Base-by-base conservation (phyloP, 306 rosid species). In the Inga oerstediana region DNA sequence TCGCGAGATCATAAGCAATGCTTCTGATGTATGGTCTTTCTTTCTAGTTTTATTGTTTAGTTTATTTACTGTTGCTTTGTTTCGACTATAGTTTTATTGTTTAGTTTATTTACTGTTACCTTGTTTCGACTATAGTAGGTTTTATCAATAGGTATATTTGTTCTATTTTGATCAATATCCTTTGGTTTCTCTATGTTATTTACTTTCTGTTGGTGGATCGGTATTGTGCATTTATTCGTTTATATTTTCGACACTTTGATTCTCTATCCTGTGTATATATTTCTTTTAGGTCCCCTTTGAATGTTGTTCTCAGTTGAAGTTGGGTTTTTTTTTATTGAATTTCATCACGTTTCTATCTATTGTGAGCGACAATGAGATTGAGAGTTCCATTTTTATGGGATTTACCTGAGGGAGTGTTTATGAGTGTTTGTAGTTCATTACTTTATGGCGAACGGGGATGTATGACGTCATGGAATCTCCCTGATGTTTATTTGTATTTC, bases 1-100 rank as follows among this genome's bases (percentile, higher is more conserved):
- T 70, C 95, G 98, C 24, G 98, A 95, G 83, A 84, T 95, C 59
- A 91, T 95, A 81, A 95, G 97, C 75, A 95, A 95, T 75, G 82
- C 98, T 8, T 95, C 98, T 2, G 98, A 95, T 82, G 98, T 94
- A 54, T 1, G 88, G 27, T n/a, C 44, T 16, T 74, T 7, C 19
- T 0, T 2, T 52, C 1, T 0, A 2, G 44, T 49, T 39, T 39
- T 8, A 6, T 6, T 39, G 43, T 39, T 39, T 39, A 39, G 43
- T 39, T 39, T 1, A 39, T 39, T 39, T 39, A 39, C 6, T 5
- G 6, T 39, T 39, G 8, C 8, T 1, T 39, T 39, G 43, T 39
- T 39, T 39, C 6, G 8, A 1, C 43, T 39, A 39, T 39, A 39
- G 43, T 27, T 27, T 27, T 27, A 27, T 27, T 27, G 27, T 27